Base-by-base conservation (phyloP, 2,329 filamentous ascomycete species). In the Acarospora socialis region DNA sequence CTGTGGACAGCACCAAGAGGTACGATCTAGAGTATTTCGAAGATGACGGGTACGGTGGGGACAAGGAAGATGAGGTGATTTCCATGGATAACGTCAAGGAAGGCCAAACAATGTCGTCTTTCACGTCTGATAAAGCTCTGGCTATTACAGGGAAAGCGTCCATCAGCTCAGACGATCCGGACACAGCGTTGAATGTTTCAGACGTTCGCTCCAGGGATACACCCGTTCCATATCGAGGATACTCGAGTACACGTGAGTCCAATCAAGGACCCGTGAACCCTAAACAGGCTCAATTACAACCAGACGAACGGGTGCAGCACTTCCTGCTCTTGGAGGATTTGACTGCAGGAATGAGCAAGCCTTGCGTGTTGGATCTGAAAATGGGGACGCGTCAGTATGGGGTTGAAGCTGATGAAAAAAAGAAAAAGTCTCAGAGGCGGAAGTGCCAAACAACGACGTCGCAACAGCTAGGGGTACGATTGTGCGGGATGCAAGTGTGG, bases 371-470 rank as follows among this genome's bases (percentile, higher is more conserved):
- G 55, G 90, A 98, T 51, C 65, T 98, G 40, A 98, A 98, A 53
- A 98, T 98, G 90, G 90, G 90, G 13, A 98, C 90, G 5, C 77
- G 90, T 2, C 90, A 98, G 51, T 95, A 94, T 52, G 90, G 90
- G 5, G 74, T 95, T 8, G 86, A 95, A 44, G 90, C 90, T 2
- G 76, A 70, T 32, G 75, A 83, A 25, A 92, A 92, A 63, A 98
- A 98, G 55, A 81, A 86, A 48, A 76, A 78, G 38, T 95, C 90
- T 0, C 90, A 98, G 54, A 74, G 82, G 36, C 77, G 82, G 44
- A 98, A 98, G 55, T 95, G 90, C 54, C 78, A 81, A 42, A 77
- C 72, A 41, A 98, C 90, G 0, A 98, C 90, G 0, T 95, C 90
- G 5, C 75, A 77, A 37, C 77, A 92, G 52, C 70, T 98, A 1